Percentiles rank a stretch among this genome's conserved stretches.
phyloP scores from a whole-genome alignment of 2,329 filamentous ascomycete genomes.

The Pseudocercospora vitis region DNA sequence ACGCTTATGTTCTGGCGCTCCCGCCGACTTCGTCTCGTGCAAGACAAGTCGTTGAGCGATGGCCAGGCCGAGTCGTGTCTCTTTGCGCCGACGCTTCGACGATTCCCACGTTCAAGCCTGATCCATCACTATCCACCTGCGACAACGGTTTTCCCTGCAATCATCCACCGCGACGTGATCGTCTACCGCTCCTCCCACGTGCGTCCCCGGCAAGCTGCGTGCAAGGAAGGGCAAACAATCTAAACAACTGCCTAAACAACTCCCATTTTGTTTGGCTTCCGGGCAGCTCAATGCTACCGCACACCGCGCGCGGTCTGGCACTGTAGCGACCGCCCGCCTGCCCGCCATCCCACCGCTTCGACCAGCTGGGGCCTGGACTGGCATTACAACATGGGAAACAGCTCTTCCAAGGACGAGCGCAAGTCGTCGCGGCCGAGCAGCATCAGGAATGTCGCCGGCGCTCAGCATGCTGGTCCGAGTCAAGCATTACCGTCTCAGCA shows the following conservation, averaged over 20 bases:
- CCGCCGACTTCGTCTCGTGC: background rate
- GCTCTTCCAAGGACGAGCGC: conserved; percentile 49
- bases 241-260: conserved; percentile 16
- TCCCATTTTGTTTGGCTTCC: background rate
- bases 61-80: background rate
- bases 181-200: conserved; percentile 14
- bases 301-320: background rate
- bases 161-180: background rate
- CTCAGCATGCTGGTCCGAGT: conserved; percentile 28
- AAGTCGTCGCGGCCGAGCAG: conserved; percentile 39
- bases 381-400: conserved; percentile 47
- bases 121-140: no score
- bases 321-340: background rate
- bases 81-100: no score
- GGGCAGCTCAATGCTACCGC: conserved; percentile 17
- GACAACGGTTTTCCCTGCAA: background rate
- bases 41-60: background rate
- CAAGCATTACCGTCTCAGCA: conserved; percentile 28
- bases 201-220: conserved; percentile 5
- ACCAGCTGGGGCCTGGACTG: conserved; percentile 11
- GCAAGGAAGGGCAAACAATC: conserved; percentile 18
- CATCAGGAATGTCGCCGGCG: conserved; percentile 35
- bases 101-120: background rate
- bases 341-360: background rate
- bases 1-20: background rate